Base-by-base conservation (phyloP, 495 filamentous ascomycete species). In the Penicillium ucsense region DNA sequence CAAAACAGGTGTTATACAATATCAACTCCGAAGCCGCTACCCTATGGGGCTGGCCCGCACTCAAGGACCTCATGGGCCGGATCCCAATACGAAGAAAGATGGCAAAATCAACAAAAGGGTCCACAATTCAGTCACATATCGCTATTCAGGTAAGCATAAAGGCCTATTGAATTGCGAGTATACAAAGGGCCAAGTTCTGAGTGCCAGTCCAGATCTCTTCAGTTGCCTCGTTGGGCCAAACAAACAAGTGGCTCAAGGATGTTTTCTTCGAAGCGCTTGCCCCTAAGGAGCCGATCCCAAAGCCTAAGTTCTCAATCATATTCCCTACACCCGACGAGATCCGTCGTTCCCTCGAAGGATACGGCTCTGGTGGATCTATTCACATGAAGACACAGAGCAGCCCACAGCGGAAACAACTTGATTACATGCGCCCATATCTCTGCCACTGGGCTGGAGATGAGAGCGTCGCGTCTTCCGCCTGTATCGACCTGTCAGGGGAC, bases 291-390 rank as follows among this genome's bases (percentile, higher is more conserved):
- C 45, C 44, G 48, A 57, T 53, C 5, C 32, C 42, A 8, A 45
- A 57, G 41, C 60, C 69, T 5, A 77, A 66, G 31, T 73, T 75
- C 53, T 76, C 72, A 4, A 74, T 95, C 39, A 74, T 95, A 10
- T 94, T 91, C 55, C 89, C 89, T 0, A 94, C 89, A 0, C 63
- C 82, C 0, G 73, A 83, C 34, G 86, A 92, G 53, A 86, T 94
- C 51, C 79, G 86, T n/a, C 67, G 72, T 40, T 89, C 83, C 3
- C 53, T 95, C 8, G 83, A 89, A 55, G 89, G 89, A 4, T 94
- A 94, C 55, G 59, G 37, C 4, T 85, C 85, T 2, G 90, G 90
- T 5, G 75, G 71, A 3, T 89, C 87, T 0, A 92, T 96, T 47
- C 90, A 95, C 52, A 85, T 81, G 62, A 89, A 86, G 50, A 81